Conservation (phyloP, 164 flowering plant genomes). For the Buxus sempervirens region DNA sequence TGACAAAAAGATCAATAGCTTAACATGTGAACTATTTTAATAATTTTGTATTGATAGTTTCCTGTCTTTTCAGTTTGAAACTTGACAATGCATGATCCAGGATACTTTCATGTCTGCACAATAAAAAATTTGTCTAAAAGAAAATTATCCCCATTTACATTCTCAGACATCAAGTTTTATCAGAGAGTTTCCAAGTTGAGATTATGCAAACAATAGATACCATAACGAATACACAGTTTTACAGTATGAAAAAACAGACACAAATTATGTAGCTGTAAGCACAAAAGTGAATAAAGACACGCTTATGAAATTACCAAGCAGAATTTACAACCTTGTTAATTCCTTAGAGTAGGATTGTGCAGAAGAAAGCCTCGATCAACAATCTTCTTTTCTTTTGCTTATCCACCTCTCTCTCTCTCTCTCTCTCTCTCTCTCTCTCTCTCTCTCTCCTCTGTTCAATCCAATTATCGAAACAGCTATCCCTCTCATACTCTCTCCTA, state of each 20-base stretch:
- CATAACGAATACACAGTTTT: neutral
- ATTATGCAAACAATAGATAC: neutral
- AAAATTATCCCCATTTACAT: neutral
- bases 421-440: constrained; percentile 3
- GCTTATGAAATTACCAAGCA: constrained; percentile 13
- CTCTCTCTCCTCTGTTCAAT: neutral
- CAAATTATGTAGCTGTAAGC: no score
- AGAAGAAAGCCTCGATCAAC: neutral
- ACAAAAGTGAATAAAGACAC: no score
- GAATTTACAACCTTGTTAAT: constrained; percentile 20
- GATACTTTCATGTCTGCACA: no score
- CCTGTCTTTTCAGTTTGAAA: neutral
- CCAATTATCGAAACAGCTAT: neutral
- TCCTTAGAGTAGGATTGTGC: constrained; percentile 7
- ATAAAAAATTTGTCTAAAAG: neutral
- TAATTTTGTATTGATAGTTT: neutral
- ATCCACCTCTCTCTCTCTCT: no score
- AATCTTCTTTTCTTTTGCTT: no score
- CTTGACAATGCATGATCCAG: no score
- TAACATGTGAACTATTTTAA: no score
- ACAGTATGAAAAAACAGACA: constrained; percentile 5
- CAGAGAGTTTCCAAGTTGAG: neutral
- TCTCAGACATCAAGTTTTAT: neutral
- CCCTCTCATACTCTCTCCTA: neutral
- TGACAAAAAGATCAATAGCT: no score